Evolutionary conservation across 2,329 filamentous ascomycete species (phyloP), one percentile per base, ranked within the genome.

Genomic region (Xylariaceae sp.): DNA sequence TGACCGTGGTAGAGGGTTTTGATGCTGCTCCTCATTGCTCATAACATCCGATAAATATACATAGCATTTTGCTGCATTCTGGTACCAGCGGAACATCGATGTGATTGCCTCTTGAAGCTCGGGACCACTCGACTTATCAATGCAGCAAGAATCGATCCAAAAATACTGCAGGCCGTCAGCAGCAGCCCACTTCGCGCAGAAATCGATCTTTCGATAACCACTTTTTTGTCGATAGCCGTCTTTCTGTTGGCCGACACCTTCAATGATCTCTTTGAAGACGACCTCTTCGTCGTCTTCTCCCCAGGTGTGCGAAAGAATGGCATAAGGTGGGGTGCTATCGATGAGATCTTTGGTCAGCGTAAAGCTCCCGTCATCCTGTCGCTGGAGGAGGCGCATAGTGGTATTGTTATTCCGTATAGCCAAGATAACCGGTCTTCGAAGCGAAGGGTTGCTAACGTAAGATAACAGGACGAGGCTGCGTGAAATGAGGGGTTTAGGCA

Each of bases 231-330:
- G 16, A 19, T 21, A 16, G 8, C 21, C 12, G 23, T 21, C n/a
- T 23, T 43, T 24, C 21, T 39, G 34, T 39, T 14, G 34, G n/a
- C 40, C 40, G 7, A 17, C 23, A 23, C 40, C 17, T 14, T 43
- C 21, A 7, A 26, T 14, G 16, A 43, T 43, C 4, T 43, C 40
- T 43, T 43, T 7, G 23, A 19, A 43, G 14, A 29, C 28, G 43
- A 46, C 28, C 26, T 46, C 43, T 19, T 46, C 23, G 8, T 46
- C 9, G 28, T 46, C 43, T 6, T 12, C 8, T 31, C 43, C 43
- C 43, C 43, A 46, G 21, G 43, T 46, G 23, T 46, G 43, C 43
- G 26, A 46, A 28, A 46, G 43, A 28, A 46, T 46, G 17, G 43
- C 43, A 17, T 46, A 46, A 28, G 21, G 21, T 6, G 43, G 43